Conservation (phyloP, 2,329 filamentous ascomycete species). For the Fusarium praegraminearum region DNA sequence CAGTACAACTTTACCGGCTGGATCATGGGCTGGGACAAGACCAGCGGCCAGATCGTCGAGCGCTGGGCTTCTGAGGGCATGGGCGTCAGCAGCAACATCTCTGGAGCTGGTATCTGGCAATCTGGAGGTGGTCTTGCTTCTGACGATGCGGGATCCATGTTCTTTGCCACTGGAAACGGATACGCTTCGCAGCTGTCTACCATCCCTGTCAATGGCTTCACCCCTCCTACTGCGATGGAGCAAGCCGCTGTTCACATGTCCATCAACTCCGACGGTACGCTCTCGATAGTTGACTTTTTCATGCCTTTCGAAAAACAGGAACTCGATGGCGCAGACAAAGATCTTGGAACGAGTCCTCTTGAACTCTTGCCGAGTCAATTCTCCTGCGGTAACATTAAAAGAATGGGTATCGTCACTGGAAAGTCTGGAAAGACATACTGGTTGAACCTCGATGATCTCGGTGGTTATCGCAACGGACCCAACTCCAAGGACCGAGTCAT, state of each 20-base stretch:
- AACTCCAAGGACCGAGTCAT: slow-evolving; percentile 57
- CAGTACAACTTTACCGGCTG: slow-evolving; percentile 68
- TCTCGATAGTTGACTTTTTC: slow-evolving; percentile 64
- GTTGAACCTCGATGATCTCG: slow-evolving; percentile 56
- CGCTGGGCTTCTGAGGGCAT: slow-evolving; percentile 57
- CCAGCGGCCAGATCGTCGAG: slow-evolving; percentile 54
- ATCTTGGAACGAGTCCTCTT: slow-evolving; percentile 61
- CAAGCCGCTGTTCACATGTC: slow-evolving; percentile 61
- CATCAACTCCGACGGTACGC: slow-evolving; percentile 55
- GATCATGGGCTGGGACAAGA: slow-evolving; percentile 63
- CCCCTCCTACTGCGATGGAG: slow-evolving; percentile 57
- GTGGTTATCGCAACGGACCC: slow-evolving; percentile 55
- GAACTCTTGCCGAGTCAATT: slow-evolving; percentile 58
- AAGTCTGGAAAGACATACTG: slow-evolving; percentile 64
- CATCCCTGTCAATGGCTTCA: slow-evolving; percentile 54
- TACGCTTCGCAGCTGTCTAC: slow-evolving; percentile 56
- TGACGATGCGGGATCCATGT: slow-evolving; percentile 56
- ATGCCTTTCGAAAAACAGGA: slow-evolving; percentile 65
- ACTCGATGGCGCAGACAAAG: slow-evolving; percentile 63
- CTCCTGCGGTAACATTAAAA: slow-evolving; percentile 57
- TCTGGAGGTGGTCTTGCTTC: slow-evolving; percentile 56
- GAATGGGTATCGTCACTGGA: slow-evolving; percentile 63
- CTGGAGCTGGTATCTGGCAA: slow-evolving; percentile 60
- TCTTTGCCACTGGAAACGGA: slow-evolving; percentile 56
- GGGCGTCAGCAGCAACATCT: slow-evolving; percentile 53